Conservation (phyloP, 345 rosid genomes). For the Populus tremula region DNA sequence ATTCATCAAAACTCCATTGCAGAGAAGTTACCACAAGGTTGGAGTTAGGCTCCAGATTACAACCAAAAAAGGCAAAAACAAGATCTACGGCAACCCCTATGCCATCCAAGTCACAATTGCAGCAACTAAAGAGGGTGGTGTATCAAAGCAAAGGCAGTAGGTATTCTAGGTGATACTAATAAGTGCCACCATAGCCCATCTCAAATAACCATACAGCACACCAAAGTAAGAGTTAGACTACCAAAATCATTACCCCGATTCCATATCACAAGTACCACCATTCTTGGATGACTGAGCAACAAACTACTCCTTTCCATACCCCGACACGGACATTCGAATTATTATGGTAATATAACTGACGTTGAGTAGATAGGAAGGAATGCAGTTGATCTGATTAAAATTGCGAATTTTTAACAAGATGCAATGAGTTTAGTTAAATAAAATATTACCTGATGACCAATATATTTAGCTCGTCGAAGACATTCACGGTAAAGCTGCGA, state of each 20-base stretch:
- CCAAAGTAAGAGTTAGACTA: neutral
- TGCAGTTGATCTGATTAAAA: neutral
- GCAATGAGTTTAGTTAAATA: neutral
- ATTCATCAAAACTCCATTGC: neutral
- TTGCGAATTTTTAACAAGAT: too few species aligned
- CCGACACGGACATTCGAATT: too few species aligned
- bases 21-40: neutral
- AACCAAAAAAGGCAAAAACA: neutral
- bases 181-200: neutral
- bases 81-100: neutral
- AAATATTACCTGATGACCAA: conserved; percentile 64
- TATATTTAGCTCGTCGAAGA: conserved; percentile 84
- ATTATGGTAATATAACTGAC: too few species aligned
- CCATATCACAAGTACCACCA: neutral
- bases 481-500: conserved; percentile 92
- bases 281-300: neutral
- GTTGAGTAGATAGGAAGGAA: neutral
- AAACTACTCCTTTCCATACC: too few species aligned
- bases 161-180: neutral
- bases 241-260: neutral
- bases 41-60: neutral
- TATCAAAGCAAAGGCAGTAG: neutral
- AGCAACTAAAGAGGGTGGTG: neutral
- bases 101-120: neutral
- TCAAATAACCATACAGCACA: neutral